phyloP scores from a whole-genome alignment of 805 yeast genomes.

The Maudiozyma bulderi region DNA sequence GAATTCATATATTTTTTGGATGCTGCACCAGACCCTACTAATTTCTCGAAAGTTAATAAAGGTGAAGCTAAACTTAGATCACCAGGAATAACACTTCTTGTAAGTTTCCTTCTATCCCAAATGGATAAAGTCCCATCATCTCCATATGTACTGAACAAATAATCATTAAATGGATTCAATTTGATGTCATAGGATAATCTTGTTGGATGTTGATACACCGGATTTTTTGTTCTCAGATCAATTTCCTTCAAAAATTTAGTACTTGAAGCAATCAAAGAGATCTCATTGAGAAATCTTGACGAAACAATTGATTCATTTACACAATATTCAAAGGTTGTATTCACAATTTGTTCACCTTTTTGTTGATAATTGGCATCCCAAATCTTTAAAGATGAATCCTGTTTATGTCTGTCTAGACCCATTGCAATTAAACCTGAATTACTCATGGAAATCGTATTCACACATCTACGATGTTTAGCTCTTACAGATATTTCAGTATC shows the following conservation, averaged over 20 bases:
- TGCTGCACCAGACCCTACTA: conserved; percentile 47
- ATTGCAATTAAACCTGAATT: conserved; percentile 56
- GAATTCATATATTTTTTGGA: conserved; percentile 51
- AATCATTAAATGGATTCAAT: conserved; percentile 57
- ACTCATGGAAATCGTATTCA: conserved; percentile 67
- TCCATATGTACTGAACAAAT: conserved; percentile 62
- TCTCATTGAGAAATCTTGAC: conserved; percentile 53
- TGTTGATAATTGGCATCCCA: conserved; percentile 68
- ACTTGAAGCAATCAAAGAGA: conserved; percentile 60
- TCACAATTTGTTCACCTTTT: conserved; percentile 41
- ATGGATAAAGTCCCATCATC: conserved; percentile 80
- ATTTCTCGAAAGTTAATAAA: conserved; percentile 47
- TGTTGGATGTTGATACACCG: conserved; percentile 66
- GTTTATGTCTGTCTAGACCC: conserved; percentile 71
- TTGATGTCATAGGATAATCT: conserved; percentile 59
- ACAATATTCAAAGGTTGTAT: conserved; percentile 48
- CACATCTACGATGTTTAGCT: conserved; percentile 62
- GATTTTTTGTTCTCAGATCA: conserved; percentile 58
- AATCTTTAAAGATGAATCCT: conserved; percentile 64
- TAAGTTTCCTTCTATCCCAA: conserved; percentile 67
- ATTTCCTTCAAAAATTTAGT: conserved; percentile 69
- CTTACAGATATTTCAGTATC: conserved; percentile 27
- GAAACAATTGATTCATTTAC: conserved; percentile 70
- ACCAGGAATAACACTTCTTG: conserved; percentile 18
- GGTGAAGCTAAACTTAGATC: conserved; percentile 41